phyloP scores from a whole-genome alignment of 371 early-diverging fungal genomes.

The Cokeromyces recurvatus region DNA sequence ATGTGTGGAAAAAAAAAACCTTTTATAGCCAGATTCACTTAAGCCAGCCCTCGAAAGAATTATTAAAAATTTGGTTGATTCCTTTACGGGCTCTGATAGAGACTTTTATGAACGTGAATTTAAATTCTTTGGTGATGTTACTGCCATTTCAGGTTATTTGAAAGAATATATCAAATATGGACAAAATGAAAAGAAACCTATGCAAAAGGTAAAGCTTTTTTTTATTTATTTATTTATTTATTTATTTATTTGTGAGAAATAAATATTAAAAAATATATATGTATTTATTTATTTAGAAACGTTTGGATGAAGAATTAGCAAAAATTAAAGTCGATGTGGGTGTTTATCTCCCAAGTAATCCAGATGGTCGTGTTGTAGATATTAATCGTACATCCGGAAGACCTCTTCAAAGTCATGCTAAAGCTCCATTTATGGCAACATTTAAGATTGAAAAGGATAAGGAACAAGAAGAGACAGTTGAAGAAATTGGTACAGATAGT shows the following conservation, averaged over 20 bases:
- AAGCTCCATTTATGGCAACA: slow-evolving; percentile 99
- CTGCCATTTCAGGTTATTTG: slow-evolving; percentile 94
- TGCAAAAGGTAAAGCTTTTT: slow-evolving; percentile 41
- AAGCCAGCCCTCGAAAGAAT: slow-evolving; percentile 88
- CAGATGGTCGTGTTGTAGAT: slow-evolving; percentile 91
- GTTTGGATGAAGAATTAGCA: slow-evolving; percentile 93
- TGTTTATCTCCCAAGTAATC: slow-evolving; percentile 97
- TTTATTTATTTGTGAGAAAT: background rate
- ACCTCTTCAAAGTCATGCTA: slow-evolving; percentile 97
- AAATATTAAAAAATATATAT: no score
- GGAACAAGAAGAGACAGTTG: slow-evolving; percentile 37
- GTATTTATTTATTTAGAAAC: slow-evolving; percentile 29
- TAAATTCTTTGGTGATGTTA: slow-evolving; percentile 90
- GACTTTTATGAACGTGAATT: slow-evolving; percentile 95
- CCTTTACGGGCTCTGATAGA: slow-evolving; percentile 81
- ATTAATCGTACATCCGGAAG: slow-evolving; percentile 95
- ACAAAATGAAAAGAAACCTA: slow-evolving; percentile 93
- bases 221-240: no score
- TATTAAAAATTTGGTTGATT: slow-evolving; percentile 69
- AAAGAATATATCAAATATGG: slow-evolving; percentile 93
- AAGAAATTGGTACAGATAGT: slow-evolving; percentile 29
- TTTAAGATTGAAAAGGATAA: slow-evolving; percentile 80
- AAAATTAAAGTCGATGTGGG: slow-evolving; percentile 94
- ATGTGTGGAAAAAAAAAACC: no score
- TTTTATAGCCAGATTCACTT: slow-evolving; percentile 66